phyloP scores from a whole-genome alignment of 2,329 filamentous ascomycete species.

The Nothopassalora personata region DNA sequence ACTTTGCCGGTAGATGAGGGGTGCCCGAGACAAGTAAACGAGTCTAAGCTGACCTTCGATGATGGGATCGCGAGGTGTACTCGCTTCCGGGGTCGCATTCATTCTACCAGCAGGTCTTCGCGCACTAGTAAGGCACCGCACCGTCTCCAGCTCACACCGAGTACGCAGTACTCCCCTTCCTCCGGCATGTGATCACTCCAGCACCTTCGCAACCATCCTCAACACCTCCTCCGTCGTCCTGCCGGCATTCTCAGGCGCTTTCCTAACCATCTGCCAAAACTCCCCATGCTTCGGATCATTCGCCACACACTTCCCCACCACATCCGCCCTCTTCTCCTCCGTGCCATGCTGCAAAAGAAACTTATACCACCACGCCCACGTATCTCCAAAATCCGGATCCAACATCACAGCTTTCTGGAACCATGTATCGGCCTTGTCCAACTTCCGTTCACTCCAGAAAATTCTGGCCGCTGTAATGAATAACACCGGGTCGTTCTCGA shows the following conservation, averaged over 20 bases:
- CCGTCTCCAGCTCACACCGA: too few species aligned
- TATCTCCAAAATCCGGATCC: conserved; percentile 82
- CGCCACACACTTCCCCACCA: conserved; percentile 71
- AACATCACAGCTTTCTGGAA: conserved; percentile 92
- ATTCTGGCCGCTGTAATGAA: conserved; percentile 91
- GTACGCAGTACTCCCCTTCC: background rate
- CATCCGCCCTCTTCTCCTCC: conserved; percentile 82
- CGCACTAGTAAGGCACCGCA: too few species aligned
- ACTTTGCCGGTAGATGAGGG: background rate
- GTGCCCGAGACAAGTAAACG: background rate
- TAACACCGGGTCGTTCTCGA: conserved; percentile 82
- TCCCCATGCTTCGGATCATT: conserved; percentile 91
- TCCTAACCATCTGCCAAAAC: conserved; percentile 79
- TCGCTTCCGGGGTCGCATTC: too few species aligned
- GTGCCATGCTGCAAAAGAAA: conserved; percentile 90
- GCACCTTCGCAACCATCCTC: conserved; percentile 63
- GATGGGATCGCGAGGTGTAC: too few species aligned
- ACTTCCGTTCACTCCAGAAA: conserved; percentile 87
- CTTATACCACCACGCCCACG: conserved; percentile 97
- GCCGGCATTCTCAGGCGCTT: conserved; percentile 75
- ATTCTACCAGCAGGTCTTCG: too few species aligned
- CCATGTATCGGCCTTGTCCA: conserved; percentile 94
- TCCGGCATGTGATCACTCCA: conserved; percentile 36
- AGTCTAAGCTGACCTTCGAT: too few species aligned
- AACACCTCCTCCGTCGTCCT: conserved; percentile 75